Conservation (phyloP, 331 rosid genomes). For the Acacia concinna region DNA sequence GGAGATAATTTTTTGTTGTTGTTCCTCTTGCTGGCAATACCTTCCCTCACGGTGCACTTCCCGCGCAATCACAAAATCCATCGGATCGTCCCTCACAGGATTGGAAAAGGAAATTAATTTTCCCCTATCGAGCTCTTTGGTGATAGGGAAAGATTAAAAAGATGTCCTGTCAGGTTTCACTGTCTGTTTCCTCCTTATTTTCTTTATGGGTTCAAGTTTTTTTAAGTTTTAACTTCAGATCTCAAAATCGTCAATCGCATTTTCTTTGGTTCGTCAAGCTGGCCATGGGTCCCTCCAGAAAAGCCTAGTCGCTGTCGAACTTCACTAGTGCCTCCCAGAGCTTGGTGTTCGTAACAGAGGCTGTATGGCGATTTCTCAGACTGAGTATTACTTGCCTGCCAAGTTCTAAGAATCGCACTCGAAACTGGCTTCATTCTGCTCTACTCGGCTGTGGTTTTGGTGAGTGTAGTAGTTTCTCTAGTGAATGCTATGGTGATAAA, state of each 20-base stretch:
- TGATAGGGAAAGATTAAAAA: neutral
- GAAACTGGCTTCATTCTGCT: constrained; percentile 19
- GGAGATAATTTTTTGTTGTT: neutral
- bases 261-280: neutral
- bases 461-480: constrained; percentile 33
- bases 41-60: constrained; percentile 4
- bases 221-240: constrained; percentile 27
- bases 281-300: neutral
- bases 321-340: neutral
- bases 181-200: neutral
- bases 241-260: constrained; percentile 35
- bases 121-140: neutral
- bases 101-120: neutral
- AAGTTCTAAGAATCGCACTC: constrained; percentile 32
- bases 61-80: neutral
- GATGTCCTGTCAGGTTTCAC: neutral
- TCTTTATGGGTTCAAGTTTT: constrained; percentile 22
- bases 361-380: constrained; percentile 6
- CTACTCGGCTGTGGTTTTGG: constrained; percentile 36
- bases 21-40: neutral
- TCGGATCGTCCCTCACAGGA: constrained; percentile 7
- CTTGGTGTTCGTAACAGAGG: neutral
- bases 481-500: constrained; percentile 24
- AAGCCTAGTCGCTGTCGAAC: neutral
- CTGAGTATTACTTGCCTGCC: constrained; percentile 23